Base-by-base conservation (phyloP, 306 rosid genomes). In the Erythrophleum fordii region DNA sequence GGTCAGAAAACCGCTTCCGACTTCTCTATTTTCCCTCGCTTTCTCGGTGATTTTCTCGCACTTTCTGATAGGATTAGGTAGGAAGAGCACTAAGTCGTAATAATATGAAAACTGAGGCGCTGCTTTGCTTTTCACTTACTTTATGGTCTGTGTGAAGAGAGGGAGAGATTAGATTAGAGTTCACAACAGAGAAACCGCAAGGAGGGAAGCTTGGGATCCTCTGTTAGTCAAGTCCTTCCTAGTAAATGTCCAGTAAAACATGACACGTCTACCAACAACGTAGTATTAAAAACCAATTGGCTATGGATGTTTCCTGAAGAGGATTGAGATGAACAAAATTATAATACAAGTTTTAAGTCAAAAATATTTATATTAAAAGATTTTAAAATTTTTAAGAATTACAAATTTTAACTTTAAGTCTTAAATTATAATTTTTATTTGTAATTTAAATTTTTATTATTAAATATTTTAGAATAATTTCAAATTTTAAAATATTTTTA, bases 101-200 rank as follows among this genome's bases (percentile, higher is more conserved):
- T 60, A 51, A 55, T 51, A 48, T 22, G 66, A 69, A 42, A 68
- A 68, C 16, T 35, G 53, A 60, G 58, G 42, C 34, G 11, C 61
- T 39, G 73, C 64, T 66, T 76, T 73, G 81, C 85, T 74, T 89
- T 83, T 85, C 91, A 83, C 86, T 91, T 35, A 83, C 86, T 74
- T 77, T 64, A 13, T 77, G 74, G 76, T 41, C 8, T n/a, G 25
- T 45, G 53, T n/a, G 41, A 49, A 22, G 61, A 52, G 48, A 34
- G 12, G 42, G 72, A 44, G 49, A 55, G 20, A 41, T 13, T 28
- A 71, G 2, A 34, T 64, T n/a, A n/a, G n/a, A n/a, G n/a, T n/a
- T n/a, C n/a, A n/a, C n/a, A n/a, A 16, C 22, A 49, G 41, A 39
- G 41, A 74, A 14, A 8, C 34, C 8, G 6, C 0, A 58, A 11